Conservation (phyloP, 2,329 filamentous ascomycete species). For the Chrysoporthe puriensis region DNA sequence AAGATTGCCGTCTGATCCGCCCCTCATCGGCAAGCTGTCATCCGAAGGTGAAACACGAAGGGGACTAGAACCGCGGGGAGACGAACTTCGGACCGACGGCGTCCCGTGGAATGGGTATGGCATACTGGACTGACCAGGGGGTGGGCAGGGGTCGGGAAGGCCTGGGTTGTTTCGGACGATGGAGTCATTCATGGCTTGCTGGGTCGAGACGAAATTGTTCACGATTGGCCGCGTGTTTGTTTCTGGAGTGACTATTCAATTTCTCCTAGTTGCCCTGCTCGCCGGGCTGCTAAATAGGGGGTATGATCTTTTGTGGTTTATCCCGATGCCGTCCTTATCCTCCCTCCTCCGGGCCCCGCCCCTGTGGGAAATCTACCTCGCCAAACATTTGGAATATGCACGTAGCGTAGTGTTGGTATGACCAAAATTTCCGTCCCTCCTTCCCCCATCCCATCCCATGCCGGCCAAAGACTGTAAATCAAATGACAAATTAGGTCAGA, state of each 20-base stretch:
- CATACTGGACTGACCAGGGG: neutral
- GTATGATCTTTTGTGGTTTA: neutral
- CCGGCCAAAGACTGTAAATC: neutral
- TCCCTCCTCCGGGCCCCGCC: neutral
- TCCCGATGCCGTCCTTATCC: neutral
- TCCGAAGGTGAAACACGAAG: constrained; percentile 25
- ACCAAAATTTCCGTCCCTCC: neutral
- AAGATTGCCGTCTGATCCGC: constrained; percentile 25
- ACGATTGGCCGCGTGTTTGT: neutral
- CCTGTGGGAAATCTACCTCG: neutral
- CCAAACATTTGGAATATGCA: neutral
- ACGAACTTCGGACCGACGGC: neutral
- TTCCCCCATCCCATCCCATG: neutral
- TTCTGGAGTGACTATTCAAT: neutral
- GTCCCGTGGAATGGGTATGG: neutral
- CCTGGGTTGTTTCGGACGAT: neutral
- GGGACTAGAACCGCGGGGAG: neutral
- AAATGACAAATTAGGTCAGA: neutral
- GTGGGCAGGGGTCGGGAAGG: neutral
- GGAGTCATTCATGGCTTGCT: too few relatives aligned
- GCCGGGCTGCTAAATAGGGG: neutral
- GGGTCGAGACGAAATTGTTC: too few relatives aligned
- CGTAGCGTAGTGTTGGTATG: neutral
- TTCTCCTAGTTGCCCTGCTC: neutral
- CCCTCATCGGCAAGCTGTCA: constrained; percentile 19